Percentiles rank a stretch among this genome's conserved stretches.
phyloP scores from a whole-genome alignment of 805 yeast genomes.

The Kluyveromyces dobzhanskii region DNA sequence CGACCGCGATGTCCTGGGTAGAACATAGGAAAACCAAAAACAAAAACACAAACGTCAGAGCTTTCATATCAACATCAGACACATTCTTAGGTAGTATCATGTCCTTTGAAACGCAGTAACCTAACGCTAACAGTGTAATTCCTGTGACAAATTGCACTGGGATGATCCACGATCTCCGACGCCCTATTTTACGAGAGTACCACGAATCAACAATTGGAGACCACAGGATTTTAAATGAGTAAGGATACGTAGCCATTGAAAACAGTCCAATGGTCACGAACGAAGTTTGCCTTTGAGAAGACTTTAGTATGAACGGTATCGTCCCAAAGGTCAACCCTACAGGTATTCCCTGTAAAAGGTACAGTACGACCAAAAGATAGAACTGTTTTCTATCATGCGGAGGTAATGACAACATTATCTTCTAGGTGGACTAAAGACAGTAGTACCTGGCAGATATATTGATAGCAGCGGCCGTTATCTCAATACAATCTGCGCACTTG shows the following conservation, averaged over 20 bases:
- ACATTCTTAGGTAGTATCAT: slow-evolving; percentile 32
- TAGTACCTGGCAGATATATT: too few species aligned
- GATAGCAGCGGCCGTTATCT: too few species aligned
- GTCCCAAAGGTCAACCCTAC: slow-evolving; percentile 95
- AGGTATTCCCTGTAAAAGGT: slow-evolving; percentile 91
- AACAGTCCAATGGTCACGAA: slow-evolving; percentile 89
- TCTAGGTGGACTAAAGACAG: too few species aligned
- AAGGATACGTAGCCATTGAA: slow-evolving; percentile 89
- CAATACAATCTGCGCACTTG: too few species aligned
- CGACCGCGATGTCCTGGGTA: slow-evolving; percentile 97
- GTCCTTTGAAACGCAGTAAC: slow-evolving; percentile 40
- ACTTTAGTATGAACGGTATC: slow-evolving; percentile 80
- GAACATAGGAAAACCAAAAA: slow-evolving; percentile 81
- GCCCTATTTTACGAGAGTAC: slow-evolving; percentile 58
- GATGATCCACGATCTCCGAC: slow-evolving; percentile 88
- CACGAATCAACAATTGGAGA: slow-evolving; percentile 92
- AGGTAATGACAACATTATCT: neutral
- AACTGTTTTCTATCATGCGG: slow-evolving; percentile 65
- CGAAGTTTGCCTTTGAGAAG: slow-evolving; percentile 48
- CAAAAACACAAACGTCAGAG: slow-evolving; percentile 65
- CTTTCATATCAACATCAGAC: slow-evolving; percentile 7
- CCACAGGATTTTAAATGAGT: slow-evolving; percentile 87
- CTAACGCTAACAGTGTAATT: slow-evolving; percentile 54
- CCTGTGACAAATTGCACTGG: slow-evolving; percentile 87
- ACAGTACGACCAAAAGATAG: slow-evolving; percentile 59